A percentile compares a stretch with the other conserved stretches of the same genome.
Evolutionary conservation across 306 rosid species (phyloP).

Genomic region (Vachellia pachyceras): DNA sequence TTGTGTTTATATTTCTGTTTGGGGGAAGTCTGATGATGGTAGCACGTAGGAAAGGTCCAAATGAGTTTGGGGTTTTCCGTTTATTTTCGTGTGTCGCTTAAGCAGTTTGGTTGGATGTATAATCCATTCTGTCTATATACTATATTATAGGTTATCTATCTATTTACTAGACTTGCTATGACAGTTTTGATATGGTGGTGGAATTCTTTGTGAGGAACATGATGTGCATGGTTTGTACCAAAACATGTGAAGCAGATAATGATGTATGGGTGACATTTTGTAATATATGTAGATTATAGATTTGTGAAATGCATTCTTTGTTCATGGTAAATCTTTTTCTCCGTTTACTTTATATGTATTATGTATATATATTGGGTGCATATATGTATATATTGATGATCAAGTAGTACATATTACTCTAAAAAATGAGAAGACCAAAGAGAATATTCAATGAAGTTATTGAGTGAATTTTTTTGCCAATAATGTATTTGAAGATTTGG

Average conservation of each 20-base stretch:
- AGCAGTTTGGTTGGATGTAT: conserved; percentile 58
- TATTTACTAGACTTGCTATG: conserved; percentile 48
- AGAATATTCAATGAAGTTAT: too few relatives aligned
- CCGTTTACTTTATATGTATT: conserved; percentile 1
- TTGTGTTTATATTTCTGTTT: conserved; percentile 72
- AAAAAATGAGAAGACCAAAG: too few relatives aligned
- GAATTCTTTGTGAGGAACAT: conserved; percentile 43
- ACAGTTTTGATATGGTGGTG: conserved; percentile 54
- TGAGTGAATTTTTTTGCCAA: too few relatives aligned
- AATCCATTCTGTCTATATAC: conserved; percentile 45
- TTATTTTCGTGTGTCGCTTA: conserved; percentile 37
- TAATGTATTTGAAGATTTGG: too few relatives aligned
- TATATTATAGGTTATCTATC: conserved; percentile 36
- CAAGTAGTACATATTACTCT: too few relatives aligned
- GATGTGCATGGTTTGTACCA: conserved; percentile 50
- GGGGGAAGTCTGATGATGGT: conserved; percentile 47
- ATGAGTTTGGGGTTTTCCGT: conserved; percentile 52
- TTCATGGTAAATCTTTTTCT: conserved; percentile 25
- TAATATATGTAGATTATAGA: conserved; percentile 44
- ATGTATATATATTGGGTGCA: too few relatives aligned
- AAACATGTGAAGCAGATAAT: conserved; percentile 44
- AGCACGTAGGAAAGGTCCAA: conserved; percentile 51
- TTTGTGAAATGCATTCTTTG: conserved; percentile 30
- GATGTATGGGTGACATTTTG: conserved; percentile 52
- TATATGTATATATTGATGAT: too few relatives aligned